phyloP scores from a whole-genome alignment of 441 rosid species.

The Erodium texanum region DNA sequence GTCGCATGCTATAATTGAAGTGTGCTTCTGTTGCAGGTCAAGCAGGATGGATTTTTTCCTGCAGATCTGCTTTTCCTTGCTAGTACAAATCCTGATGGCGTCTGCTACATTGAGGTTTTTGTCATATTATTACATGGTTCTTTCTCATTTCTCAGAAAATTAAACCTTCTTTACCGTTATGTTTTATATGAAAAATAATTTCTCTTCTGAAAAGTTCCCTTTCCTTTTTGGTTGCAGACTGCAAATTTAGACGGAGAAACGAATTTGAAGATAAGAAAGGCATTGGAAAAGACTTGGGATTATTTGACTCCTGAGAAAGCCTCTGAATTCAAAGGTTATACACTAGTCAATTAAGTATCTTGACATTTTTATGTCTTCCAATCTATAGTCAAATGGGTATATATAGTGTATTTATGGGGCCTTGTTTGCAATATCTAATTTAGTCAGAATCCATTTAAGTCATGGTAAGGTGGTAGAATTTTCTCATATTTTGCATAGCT shows the following conservation, averaged over 20 bases:
- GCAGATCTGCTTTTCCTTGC: conserved; percentile 90
- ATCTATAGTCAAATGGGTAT: not conserved
- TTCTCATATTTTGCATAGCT: not conserved
- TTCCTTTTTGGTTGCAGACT: conserved; percentile 46
- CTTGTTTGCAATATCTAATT: not conserved
- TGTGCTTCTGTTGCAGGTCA: conserved; percentile 53
- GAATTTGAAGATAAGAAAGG: conserved; percentile 96
- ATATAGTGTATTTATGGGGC: not conserved
- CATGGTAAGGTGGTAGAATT: not conserved
- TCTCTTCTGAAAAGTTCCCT: not conserved
- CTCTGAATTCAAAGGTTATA: conserved; percentile 74
- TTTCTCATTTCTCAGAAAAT: not conserved
- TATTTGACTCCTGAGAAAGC: conserved; percentile 79
- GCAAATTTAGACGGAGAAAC: conserved; percentile 99
- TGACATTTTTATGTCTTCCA: not conserved
- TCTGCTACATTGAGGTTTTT: conserved; percentile 91
- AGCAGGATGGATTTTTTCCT: conserved; percentile 87
- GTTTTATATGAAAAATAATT: not conserved
- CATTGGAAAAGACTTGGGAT: conserved; percentile 98
- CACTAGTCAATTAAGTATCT: conserved; percentile 2
- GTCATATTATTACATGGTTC: not conserved
- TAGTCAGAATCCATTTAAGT: not conserved
- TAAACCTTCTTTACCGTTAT: not conserved
- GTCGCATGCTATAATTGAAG: not conserved
- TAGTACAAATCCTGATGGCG: conserved; percentile 85